phyloP scores from a whole-genome alignment of 352 stramenopile species.

The Saprolegnia diclina region DNA sequence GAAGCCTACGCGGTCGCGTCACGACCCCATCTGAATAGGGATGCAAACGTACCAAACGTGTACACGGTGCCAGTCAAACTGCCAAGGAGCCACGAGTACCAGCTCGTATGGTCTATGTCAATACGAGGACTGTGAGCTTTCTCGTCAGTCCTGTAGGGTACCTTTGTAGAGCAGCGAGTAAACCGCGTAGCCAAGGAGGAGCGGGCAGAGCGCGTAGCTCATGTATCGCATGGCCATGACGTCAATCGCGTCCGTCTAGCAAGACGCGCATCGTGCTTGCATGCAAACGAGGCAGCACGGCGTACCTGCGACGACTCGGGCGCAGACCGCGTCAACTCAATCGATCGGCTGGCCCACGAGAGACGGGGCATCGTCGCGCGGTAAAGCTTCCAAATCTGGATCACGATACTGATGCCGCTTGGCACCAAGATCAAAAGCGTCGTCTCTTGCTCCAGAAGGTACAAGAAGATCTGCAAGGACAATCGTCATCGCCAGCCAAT shows the following conservation, averaged over 20 bases:
- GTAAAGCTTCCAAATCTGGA: slow-evolving; percentile 86
- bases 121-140: not conserved
- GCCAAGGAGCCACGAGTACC: slow-evolving; percentile 81
- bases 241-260: slow-evolving; percentile 62
- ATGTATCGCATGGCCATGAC: slow-evolving; percentile 80
- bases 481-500: not conserved
- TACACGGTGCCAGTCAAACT: slow-evolving; percentile 86
- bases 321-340: slow-evolving; percentile 10
- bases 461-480: slow-evolving; percentile 80
- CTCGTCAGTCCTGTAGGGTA: not conserved
- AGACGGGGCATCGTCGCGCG: slow-evolving; percentile 13
- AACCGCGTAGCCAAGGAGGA: slow-evolving; percentile 66
- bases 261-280: slow-evolving; percentile 31
- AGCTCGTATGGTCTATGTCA: slow-evolving; percentile 51
- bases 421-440: slow-evolving; percentile 89
- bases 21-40: too few relatives aligned
- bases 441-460: slow-evolving; percentile 93
- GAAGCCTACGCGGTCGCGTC: slow-evolving; percentile 61
- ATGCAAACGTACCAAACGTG: slow-evolving; percentile 46
- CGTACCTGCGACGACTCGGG: slow-evolving; percentile 20
- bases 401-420: slow-evolving; percentile 54
- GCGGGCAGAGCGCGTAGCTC: slow-evolving; percentile 61
- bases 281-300: slow-evolving; percentile 23
- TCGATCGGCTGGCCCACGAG: not conserved
- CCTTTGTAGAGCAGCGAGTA: slow-evolving; percentile 80